phyloP scores from a whole-genome alignment of 2,329 filamentous ascomycete genomes.

The Penicillium sp. region DNA sequence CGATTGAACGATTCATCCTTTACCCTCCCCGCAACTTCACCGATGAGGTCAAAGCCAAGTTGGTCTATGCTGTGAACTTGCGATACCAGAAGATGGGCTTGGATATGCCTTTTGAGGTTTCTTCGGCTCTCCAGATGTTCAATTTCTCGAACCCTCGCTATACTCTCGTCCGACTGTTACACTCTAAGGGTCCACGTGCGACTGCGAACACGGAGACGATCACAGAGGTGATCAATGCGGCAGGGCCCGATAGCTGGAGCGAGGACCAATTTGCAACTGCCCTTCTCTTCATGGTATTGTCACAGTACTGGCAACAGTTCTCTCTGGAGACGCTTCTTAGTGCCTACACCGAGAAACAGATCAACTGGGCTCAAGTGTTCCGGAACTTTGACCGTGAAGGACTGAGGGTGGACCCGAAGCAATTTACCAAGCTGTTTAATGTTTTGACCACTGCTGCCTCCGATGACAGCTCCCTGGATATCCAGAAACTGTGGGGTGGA shows the following conservation, averaged over 20 bases:
- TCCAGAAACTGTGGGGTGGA: slow-evolving; percentile 89
- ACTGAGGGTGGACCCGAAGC: slow-evolving; percentile 73
- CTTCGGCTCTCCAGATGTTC: slow-evolving; percentile 51
- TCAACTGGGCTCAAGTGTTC: slow-evolving; percentile 73
- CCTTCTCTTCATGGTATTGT: slow-evolving; percentile 71
- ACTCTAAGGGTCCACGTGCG: slow-evolving; percentile 73
- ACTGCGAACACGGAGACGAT: slow-evolving; percentile 75
- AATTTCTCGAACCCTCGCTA: slow-evolving; percentile 46
- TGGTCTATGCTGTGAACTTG: slow-evolving; percentile 66
- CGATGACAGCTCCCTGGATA: slow-evolving; percentile 70
- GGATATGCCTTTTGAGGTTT: slow-evolving; percentile 48
- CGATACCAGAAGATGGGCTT: slow-evolving; percentile 67
- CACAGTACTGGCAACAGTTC: slow-evolving; percentile 64
- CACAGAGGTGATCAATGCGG: slow-evolving; percentile 61
- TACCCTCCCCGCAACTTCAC: slow-evolving; percentile 86
- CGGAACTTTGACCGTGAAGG: slow-evolving; percentile 79
- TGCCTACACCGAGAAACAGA: slow-evolving; percentile 58
- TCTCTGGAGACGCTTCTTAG: slow-evolving; percentile 70
- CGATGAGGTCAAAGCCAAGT: slow-evolving; percentile 70
- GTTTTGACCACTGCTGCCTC: slow-evolving; percentile 74
- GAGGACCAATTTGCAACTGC: slow-evolving; percentile 84
- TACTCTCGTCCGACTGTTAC: slow-evolving; percentile 66
- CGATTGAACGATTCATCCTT: slow-evolving; percentile 85
- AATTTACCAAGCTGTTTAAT: slow-evolving; percentile 81
- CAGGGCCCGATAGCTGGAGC: slow-evolving; percentile 67